A percentile compares a stretch with the other conserved stretches of the same genome.
Evolutionary conservation across 1,284 basidiomycete genomes (phyloP).

Genomic region (Mycosarcoma maydis): DNA sequence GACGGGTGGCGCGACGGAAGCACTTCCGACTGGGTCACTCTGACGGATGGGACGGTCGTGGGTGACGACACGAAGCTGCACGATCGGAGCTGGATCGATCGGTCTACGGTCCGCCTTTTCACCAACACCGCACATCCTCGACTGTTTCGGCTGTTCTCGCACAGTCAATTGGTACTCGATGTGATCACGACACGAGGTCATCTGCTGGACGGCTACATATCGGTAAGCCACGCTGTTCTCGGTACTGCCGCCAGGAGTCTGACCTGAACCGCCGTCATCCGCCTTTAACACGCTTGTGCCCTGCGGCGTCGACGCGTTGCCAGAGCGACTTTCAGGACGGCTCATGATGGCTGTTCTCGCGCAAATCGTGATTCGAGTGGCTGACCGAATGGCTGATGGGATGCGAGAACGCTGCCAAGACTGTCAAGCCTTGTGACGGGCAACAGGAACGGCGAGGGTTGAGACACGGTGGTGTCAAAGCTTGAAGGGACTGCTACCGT

Average conservation of each 20-base stretch:
- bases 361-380: background rate
- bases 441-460: too few relatives aligned
- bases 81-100: constrained; percentile 93
- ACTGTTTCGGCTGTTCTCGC: constrained; percentile 63
- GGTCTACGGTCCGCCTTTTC: constrained; percentile 91
- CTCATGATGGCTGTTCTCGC: constrained; percentile 6
- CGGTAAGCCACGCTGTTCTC: constrained; percentile 54
- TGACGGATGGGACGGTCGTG: constrained; percentile 52
- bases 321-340: constrained; percentile 9
- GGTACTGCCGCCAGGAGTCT: constrained; percentile 8
- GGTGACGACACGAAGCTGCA: constrained; percentile 86
- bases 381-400: too few relatives aligned
- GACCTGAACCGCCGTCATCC: constrained; percentile 31
- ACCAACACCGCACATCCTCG: constrained; percentile 63
- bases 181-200: constrained; percentile 48
- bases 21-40: constrained; percentile 10
- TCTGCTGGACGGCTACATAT: constrained; percentile 55
- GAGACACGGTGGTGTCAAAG: too few relatives aligned
- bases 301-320: constrained; percentile 2
- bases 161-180: constrained; percentile 61
- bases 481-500: background rate
- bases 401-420: too few relatives aligned
- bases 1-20: constrained; percentile 31
- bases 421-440: too few relatives aligned
- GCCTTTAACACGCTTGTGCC: constrained; percentile 19